Conservation (phyloP, 345 rosid genomes). For the Bruguiera gymnorhiza region DNA sequence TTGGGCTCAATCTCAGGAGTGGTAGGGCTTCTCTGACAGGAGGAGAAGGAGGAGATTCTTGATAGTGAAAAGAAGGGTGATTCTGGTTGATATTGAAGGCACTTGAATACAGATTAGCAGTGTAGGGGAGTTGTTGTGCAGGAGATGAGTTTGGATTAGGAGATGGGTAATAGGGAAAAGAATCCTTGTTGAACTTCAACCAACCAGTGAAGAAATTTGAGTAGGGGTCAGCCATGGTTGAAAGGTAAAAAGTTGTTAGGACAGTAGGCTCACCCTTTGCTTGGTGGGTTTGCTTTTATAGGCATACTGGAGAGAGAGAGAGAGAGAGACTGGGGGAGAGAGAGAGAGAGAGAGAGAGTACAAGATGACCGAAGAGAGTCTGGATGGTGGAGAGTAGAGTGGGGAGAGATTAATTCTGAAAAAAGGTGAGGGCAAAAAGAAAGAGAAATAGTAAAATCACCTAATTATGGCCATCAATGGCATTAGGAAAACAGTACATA, state of each 20-base stretch:
- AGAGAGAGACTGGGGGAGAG: slow-evolving; percentile 21
- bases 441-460: slow-evolving; percentile 7
- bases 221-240: slow-evolving; percentile 81
- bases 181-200: slow-evolving; percentile 42
- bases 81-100: slow-evolving; percentile 12
- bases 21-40: slow-evolving; percentile 88
- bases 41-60: slow-evolving; percentile 67
- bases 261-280: slow-evolving; percentile 29
- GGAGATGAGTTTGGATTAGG: slow-evolving; percentile 20
- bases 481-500: slow-evolving; percentile 1
- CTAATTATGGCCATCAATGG: background rate
- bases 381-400: slow-evolving; percentile 35
- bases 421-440: slow-evolving; percentile 38
- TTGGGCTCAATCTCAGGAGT: slow-evolving; percentile 69
- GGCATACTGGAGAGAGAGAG: slow-evolving; percentile 24
- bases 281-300: slow-evolving; percentile 57
- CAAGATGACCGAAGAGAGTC: slow-evolving; percentile 42
- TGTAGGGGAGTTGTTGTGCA: slow-evolving; percentile 13
- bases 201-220: slow-evolving; percentile 61
- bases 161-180: slow-evolving; percentile 25
- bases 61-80: slow-evolving; percentile 21
- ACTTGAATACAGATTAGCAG: slow-evolving; percentile 17
- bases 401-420: slow-evolving; percentile 20
- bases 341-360: slow-evolving; percentile 36
- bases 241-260: slow-evolving; percentile 23